phyloP scores from a whole-genome alignment of 805 yeast species.

The Blastobotrys peoriensis region DNA sequence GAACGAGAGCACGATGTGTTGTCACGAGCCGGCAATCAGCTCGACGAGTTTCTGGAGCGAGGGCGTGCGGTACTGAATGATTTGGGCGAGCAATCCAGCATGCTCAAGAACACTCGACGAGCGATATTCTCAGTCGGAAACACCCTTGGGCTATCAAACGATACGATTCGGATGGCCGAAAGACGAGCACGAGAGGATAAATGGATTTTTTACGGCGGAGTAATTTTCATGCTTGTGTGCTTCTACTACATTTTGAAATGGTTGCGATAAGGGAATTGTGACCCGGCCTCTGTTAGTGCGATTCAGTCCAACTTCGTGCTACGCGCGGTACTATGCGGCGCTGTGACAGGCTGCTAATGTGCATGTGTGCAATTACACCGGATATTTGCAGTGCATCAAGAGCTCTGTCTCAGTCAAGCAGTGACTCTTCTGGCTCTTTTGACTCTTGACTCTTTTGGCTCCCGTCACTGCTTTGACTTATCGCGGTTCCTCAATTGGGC shows the following conservation, averaged over 20 bases:
- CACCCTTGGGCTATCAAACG: slow-evolving; percentile 81
- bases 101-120: slow-evolving; percentile 54
- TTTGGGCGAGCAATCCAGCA: slow-evolving; percentile 75
- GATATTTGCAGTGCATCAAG: too few species aligned
- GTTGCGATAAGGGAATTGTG: slow-evolving; percentile 55
- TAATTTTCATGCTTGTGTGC: slow-evolving; percentile 51
- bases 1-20: slow-evolving; percentile 55
- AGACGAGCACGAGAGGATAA: slow-evolving; percentile 81
- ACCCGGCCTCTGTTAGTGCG: too few species aligned
- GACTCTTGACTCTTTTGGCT: too few species aligned
- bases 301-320: too few species aligned
- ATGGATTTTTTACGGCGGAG: slow-evolving; percentile 75
- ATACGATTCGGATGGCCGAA: slow-evolving; percentile 75
- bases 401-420: too few species aligned
- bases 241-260: slow-evolving; percentile 64
- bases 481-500: too few species aligned
- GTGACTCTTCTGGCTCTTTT: too few species aligned
- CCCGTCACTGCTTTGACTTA: too few species aligned
- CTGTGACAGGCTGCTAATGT: too few species aligned
- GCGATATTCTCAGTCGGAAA: slow-evolving; percentile 62
- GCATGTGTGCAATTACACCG: too few species aligned
- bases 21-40: slow-evolving; percentile 66
- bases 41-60: slow-evolving; percentile 87
- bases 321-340: too few species aligned
- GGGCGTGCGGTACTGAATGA: slow-evolving; percentile 83